Base-by-base conservation (phyloP, 495 filamentous ascomycete genomes). In the Hypoxylon intermedium region DNA sequence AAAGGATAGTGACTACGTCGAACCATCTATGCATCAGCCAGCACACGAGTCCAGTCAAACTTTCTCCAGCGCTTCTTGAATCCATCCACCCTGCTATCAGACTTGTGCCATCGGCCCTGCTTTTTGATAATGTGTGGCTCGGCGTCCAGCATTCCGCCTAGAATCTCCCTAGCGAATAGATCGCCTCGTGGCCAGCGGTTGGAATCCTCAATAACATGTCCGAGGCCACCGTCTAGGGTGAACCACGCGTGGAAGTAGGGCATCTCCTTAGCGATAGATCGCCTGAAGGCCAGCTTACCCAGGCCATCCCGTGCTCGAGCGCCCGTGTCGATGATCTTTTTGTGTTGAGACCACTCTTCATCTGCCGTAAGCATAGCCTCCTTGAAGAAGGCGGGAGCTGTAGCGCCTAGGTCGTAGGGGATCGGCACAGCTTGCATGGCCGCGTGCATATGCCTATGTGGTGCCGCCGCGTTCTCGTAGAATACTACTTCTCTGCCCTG, bases 211-310 rank as follows among this genome's bases (percentile, higher is more conserved):
- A 98, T 89, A 23, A 98, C 82, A 69, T 98, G 94, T 0, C 92
- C 94, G 49, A 98, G 69, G 1, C 94, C 94, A 3, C 95, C 95
- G 69, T 98, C 91, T 5, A 98, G 74, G 56, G 86, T 83, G 69
- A 98, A 97, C 92, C 92, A 98, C 12, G 92, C 93, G 63, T 98
- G 94, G 73, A 98, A 98, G 71, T 98, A 98, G 19, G 94, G 94
- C 92, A 96, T 96, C 76, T 98, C 94, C 78, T 96, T 97, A 19
- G 88, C 91, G 26, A 98, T 74, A 2, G 83, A 87, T 41, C 86
- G 80, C 2, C 94, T 83, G 74, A 98, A 98, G 38, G 94, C 92
- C 53, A 79, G 69, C 70, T 90, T 89, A 0, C 95, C 95, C 30
- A 90, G 67, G 1, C 91, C 87, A 45, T 85, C 81, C 11, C 73